Conservation (phyloP, 495 filamentous ascomycete genomes). For the Xylaria cubensis region DNA sequence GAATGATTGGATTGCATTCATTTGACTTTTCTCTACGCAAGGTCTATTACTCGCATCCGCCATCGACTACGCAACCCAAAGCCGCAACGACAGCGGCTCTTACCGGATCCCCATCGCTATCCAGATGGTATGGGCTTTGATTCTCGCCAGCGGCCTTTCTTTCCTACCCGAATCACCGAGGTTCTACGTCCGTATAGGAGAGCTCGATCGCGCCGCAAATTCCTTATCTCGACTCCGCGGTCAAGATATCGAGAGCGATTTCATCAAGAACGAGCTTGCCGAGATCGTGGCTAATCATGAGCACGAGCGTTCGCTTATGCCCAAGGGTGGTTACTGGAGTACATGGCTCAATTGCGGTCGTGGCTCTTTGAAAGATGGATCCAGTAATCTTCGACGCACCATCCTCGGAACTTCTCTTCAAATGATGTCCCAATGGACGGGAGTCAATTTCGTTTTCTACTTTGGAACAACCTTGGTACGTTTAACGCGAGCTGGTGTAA, state of each 20-base stretch:
- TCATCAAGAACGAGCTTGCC: conserved; percentile 71
- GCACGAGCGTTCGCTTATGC: conserved; percentile 72
- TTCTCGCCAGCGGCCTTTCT: conserved; percentile 66
- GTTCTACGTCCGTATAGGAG: conserved; percentile 78
- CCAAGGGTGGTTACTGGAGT: conserved; percentile 68
- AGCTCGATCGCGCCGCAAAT: conserved; percentile 65
- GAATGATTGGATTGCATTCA: background rate
- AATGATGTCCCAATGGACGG: conserved; percentile 69
- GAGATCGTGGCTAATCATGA: conserved; percentile 88
- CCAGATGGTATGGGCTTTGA: conserved; percentile 73
- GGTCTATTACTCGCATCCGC: conserved; percentile 71
- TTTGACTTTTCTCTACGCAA: conserved; percentile 4
- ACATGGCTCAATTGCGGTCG: conserved; percentile 71
- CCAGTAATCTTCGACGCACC: conserved; percentile 72
- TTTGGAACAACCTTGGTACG: conserved; percentile 73
- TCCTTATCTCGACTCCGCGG: conserved; percentile 72
- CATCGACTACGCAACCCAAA: conserved; percentile 72
- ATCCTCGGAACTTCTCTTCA: conserved; percentile 76
- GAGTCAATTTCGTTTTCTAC: conserved; percentile 95
- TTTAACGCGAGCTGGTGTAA: background rate
- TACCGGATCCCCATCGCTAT: conserved; percentile 77
- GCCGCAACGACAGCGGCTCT: conserved; percentile 64
- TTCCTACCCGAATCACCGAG: conserved; percentile 80
- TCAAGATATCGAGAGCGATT: conserved; percentile 66
- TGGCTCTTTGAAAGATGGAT: conserved; percentile 61